Conservation (phyloP, 106 monocot species). For the Dioscorea alata region DNA sequence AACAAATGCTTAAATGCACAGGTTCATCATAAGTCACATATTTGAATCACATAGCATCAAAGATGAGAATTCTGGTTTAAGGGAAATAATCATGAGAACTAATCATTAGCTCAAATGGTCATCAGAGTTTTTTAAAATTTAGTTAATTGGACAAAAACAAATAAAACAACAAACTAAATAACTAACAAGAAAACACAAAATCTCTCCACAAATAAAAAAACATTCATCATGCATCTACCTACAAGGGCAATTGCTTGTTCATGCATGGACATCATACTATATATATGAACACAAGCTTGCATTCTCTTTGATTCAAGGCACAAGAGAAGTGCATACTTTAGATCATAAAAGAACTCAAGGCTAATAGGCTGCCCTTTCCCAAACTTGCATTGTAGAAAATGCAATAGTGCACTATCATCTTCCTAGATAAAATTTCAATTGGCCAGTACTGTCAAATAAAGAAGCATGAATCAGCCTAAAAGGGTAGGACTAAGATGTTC, state of each 20-base stretch:
- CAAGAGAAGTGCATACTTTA: constrained; percentile 84
- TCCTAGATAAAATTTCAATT: constrained; percentile 35
- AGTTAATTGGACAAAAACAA: too few species aligned
- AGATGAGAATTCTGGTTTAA: too few species aligned
- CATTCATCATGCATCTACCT: constrained; percentile 35
- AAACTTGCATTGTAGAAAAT: constrained; percentile 89
- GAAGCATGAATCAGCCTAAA: too few species aligned
- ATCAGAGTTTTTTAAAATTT: too few species aligned
- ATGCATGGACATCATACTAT: constrained; percentile 99
- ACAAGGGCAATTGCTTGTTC: constrained; percentile 98
- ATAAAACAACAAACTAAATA: neutral
- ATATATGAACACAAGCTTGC: constrained; percentile 99
- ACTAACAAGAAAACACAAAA: neutral
- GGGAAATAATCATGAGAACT: too few species aligned
- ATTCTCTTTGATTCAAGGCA: constrained; percentile 93
- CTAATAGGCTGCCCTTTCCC: constrained; percentile 67
- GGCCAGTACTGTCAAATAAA: too few species aligned
- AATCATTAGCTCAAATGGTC: too few species aligned
- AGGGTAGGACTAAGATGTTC: too few species aligned
- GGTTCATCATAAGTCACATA: too few species aligned
- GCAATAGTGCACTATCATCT: constrained; percentile 85
- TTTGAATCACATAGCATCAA: too few species aligned
- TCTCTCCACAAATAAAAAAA: too few species aligned
- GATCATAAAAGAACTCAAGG: constrained; percentile 87
- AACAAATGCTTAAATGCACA: too few species aligned